Percentiles rank a stretch among this genome's conserved stretches.
phyloP scores from a whole-genome alignment of 1,284 basidiomycete species.

The Ustilago crameri region DNA sequence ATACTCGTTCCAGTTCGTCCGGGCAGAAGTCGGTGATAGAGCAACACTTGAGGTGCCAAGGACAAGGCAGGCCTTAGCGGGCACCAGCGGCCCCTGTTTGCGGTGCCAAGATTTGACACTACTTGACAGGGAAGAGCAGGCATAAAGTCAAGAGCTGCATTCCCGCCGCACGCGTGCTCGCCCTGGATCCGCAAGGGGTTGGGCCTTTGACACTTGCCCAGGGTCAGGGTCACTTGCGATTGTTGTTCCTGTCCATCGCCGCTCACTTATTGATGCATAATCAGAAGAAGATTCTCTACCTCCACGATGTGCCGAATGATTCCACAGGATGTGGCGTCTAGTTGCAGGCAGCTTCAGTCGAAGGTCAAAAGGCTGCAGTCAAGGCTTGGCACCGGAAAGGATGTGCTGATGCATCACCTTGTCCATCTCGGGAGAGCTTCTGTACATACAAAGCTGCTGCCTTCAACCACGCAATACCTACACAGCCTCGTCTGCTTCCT shows the following conservation, averaged over 20 bases:
- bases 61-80: slow-evolving; percentile 5
- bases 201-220: background rate
- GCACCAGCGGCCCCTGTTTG: background rate
- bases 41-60: slow-evolving; percentile 20
- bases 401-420: background rate
- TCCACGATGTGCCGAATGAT: background rate
- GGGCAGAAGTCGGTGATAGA: background rate
- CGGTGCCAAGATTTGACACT: slow-evolving; percentile 32
- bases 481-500: too few species aligned
- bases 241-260: background rate
- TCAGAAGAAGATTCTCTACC: slow-evolving; percentile 23
- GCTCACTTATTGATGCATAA: slow-evolving; percentile 1
- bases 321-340: slow-evolving; percentile 16
- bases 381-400: background rate
- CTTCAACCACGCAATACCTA: too few species aligned
- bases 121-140: background rate
- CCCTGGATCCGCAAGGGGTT: slow-evolving; percentile 22
- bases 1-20: slow-evolving; percentile 11
- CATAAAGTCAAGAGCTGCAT: slow-evolving; percentile 3
- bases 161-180: slow-evolving; percentile 27
- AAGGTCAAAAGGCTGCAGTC: too few species aligned
- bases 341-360: too few species aligned
- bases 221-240: background rate
- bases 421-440: too few species aligned
- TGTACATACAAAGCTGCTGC: too few species aligned